phyloP scores from a whole-genome alignment of 768 basidiomycete genomes.

The Psilocybe sp. region DNA sequence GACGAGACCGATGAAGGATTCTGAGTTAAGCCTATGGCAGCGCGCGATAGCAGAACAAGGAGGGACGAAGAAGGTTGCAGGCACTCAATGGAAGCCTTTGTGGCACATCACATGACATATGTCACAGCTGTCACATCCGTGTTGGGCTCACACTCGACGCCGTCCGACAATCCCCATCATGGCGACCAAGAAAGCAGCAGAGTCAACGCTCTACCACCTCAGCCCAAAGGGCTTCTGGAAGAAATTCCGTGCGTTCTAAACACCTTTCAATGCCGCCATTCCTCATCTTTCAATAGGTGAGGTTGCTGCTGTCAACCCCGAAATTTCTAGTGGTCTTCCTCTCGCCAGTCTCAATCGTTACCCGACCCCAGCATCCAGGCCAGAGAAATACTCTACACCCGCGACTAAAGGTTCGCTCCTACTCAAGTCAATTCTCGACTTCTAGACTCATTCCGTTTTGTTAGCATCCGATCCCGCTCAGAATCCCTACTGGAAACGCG shows the following conservation, averaged over 20 bases:
- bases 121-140: slow-evolving; percentile 1
- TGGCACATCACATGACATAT: not conserved
- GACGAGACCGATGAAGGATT: too few relatives aligned
- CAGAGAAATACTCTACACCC: slow-evolving; percentile 83
- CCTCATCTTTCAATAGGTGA: slow-evolving; percentile 54
- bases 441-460: slow-evolving; percentile 1
- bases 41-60: too few relatives aligned
- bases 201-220: slow-evolving; percentile 88
- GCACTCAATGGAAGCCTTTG: too few relatives aligned
- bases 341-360: slow-evolving; percentile 69
- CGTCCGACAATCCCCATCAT: slow-evolving; percentile 35
- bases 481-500: slow-evolving; percentile 96
- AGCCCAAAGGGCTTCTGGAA: slow-evolving; percentile 93
- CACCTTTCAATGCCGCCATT: not conserved
- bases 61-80: too few relatives aligned
- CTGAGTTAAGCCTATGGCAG: too few relatives aligned
- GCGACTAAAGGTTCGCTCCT: slow-evolving; percentile 72
- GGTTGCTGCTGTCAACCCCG: slow-evolving; percentile 79
- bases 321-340: slow-evolving; percentile 89
- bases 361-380: slow-evolving; percentile 85
- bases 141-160: not conserved
- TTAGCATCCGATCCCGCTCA: slow-evolving; percentile 84
- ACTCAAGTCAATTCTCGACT: not conserved
- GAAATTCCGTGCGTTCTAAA: slow-evolving; percentile 73
- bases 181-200: slow-evolving; percentile 78